Base-by-base conservation (phyloP, 2,329 filamentous ascomycete genomes). In the Talaromyces verruculosus region DNA sequence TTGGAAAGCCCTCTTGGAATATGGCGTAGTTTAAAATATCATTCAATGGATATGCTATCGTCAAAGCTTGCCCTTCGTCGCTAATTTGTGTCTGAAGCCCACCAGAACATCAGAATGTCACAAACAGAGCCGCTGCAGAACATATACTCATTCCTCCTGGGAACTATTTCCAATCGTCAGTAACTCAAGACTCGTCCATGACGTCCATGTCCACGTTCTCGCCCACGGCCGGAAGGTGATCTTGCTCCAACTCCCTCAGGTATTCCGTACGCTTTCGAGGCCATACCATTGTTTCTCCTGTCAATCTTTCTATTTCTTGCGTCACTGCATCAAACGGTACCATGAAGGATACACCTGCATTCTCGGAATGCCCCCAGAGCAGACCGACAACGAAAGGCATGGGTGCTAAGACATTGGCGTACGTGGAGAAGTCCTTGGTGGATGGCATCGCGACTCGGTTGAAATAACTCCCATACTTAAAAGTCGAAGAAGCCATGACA, bases 221-320 rank as follows among this genome's bases (percentile, higher is more conserved):
- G 30, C 30, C 45, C 11, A 13, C 45, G 3, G 22, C 5, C 22
- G 22, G 22, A 17, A 30, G 10, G 35, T 1, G 11, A 37, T 37
- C 35, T 49, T 49, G 11, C 13, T 28, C 47, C 25, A 51, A 51
- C 30, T 28, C 22, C 25, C 28, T 15, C 47, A 51, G 25, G 47
- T 51, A 51, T 28, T 51, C 19, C 6, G 47, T 51, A 8, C 47
- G 47, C 25, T 51, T 51, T 8, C 17, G 47, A 6, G 47, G 47
- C 47, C 47, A 51, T 51, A 51, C 47, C 47, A 51, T 51, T 30
- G 25, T 51, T 51, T 51, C 47, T 17, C 47, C 47, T 17, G 47
- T 51, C 47, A 28, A 17, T 1, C 8, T 17, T 30, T 51, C 47
- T 5, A 51, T 17, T 51, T 51, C 47, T 51, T 51, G 47, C 47